phyloP scores from a whole-genome alignment of 2,329 filamentous ascomycete genomes.

The Pyricularia pennisetigena region DNA sequence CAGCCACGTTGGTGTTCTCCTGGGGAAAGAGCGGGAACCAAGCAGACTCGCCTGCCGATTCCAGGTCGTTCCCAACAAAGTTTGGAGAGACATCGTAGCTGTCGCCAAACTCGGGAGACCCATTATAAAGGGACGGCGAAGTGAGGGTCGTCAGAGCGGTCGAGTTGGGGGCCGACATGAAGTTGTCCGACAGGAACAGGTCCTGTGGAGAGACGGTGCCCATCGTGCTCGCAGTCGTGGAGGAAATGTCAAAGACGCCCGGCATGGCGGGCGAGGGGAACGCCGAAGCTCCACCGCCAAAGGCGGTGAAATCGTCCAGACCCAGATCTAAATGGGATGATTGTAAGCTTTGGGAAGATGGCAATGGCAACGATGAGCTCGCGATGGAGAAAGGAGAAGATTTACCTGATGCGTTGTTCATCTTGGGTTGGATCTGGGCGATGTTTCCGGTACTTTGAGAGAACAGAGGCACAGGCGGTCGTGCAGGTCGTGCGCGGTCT shows the following conservation, averaged over 20 bases:
- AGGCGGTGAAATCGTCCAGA: constrained; percentile 47
- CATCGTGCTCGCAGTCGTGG: constrained; percentile 42
- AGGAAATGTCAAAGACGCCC: constrained; percentile 37
- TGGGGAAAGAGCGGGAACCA: constrained; percentile 71
- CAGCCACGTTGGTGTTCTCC: constrained; percentile 17
- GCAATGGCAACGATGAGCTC: background rate
- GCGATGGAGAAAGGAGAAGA: background rate
- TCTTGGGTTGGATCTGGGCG: constrained; percentile 33
- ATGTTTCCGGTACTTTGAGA: constrained; percentile 46
- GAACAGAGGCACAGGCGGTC: constrained; percentile 67
- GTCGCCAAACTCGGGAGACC: constrained; percentile 63
- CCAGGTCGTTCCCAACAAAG: constrained; percentile 53
- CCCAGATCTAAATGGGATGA: constrained; percentile 37
- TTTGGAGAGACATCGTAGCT: constrained; percentile 71
- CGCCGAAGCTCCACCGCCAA: constrained; percentile 40
- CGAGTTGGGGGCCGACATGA: constrained; percentile 71
- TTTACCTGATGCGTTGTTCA: constrained; percentile 26
- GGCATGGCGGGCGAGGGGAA: constrained; percentile 44
- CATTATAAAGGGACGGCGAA: constrained; percentile 69
- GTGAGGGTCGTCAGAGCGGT: constrained; percentile 75
- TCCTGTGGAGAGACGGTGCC: constrained; percentile 81
- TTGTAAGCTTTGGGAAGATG: constrained; percentile 20
- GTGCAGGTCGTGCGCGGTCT: constrained; percentile 36
- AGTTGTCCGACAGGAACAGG: constrained; percentile 58
- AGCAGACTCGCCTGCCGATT: constrained; percentile 35